Conservation (phyloP, 2,329 filamentous ascomycete species). For the Sclerotiophoma versabilis region DNA sequence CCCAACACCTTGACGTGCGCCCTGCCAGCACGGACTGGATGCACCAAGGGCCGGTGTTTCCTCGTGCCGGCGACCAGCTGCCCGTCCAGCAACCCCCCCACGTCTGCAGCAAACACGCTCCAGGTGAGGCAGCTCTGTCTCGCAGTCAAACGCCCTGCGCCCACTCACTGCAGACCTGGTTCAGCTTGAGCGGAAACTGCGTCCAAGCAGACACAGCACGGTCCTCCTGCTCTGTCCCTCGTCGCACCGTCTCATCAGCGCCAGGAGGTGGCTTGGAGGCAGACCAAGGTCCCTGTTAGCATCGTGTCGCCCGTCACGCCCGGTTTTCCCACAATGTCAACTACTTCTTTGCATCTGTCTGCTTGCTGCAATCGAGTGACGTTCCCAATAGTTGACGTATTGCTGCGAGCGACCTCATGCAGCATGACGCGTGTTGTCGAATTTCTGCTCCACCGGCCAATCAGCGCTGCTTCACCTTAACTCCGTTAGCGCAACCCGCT, state of each 20-base stretch:
- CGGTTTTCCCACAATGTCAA: background rate
- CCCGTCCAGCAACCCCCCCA: constrained; percentile 3
- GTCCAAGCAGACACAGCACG: constrained; percentile 2
- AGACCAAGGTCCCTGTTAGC: constrained; percentile 3
- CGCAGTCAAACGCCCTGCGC: constrained; percentile 14
- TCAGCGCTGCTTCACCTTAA: constrained; percentile 7
- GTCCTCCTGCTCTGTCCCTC: constrained; percentile 8
- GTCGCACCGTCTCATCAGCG: constrained; percentile 17
- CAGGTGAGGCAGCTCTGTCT: constrained; percentile 16
- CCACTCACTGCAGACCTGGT: constrained; percentile 1
- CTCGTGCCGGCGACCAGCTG: constrained; percentile 1
- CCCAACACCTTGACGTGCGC: constrained; percentile 23
- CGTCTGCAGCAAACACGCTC: constrained; percentile 22
- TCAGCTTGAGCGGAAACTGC: constrained; percentile 7
- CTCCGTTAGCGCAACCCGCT: constrained; percentile 2
- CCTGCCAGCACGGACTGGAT: constrained; percentile 15
- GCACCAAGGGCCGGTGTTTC: constrained; percentile 3
- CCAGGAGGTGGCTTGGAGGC: constrained; percentile 13
- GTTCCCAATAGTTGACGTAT: constrained; percentile 12
- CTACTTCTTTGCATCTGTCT: background rate
- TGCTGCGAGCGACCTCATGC: constrained; percentile 4
- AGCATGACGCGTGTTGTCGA: constrained; percentile 11
- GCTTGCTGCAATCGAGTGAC: constrained; percentile 7
- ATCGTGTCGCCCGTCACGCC: constrained; percentile 1
- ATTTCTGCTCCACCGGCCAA: background rate